phyloP scores from a whole-genome alignment of 2,329 filamentous ascomycete species.

The Neopestalotiopsis sp. region DNA sequence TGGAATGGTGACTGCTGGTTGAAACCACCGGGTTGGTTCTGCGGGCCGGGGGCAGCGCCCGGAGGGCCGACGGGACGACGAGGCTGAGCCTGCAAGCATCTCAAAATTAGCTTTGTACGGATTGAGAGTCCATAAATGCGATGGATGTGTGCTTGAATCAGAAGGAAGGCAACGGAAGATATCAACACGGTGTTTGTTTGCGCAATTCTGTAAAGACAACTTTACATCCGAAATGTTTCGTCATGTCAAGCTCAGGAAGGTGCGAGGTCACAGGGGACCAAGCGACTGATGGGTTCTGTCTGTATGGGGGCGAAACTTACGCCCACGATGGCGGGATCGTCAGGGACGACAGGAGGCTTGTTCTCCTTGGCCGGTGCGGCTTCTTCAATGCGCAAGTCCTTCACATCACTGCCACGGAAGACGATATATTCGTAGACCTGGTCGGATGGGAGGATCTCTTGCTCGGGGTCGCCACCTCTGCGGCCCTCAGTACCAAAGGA shows the following conservation, averaged over 20 bases:
- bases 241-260: conserved; percentile 62
- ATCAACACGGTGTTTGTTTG: conserved; percentile 91
- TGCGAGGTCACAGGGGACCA: conserved; percentile 23
- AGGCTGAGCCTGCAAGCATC: conserved; percentile 41
- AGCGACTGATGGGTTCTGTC: conserved; percentile 21
- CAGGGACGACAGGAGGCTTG: conserved; percentile 78
- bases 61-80: conserved; percentile 38
- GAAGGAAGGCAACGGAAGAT: conserved; percentile 99
- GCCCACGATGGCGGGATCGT: conserved; percentile 95
- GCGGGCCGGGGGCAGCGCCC: conserved; percentile 30
- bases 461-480: conserved; percentile 69
- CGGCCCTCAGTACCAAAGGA: conserved; percentile 95
- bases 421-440: conserved; percentile 98
- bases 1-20: conserved; percentile 50
- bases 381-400: conserved; percentile 94
- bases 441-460: conserved; percentile 83
- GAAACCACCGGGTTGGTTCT: conserved; percentile 42
- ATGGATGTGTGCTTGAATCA: conserved; percentile 60
- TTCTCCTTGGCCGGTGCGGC: conserved; percentile 75
- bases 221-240: conserved; percentile 99
- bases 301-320: conserved; percentile 68
- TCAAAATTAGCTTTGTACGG: conserved; percentile 31
- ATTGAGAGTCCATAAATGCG: conserved; percentile 4
- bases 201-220: conserved; percentile 84
- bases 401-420: conserved; percentile 97